These are phyloP conservation scores for Potentilla sterilis DNA, from an alignment of 306 rosid species.

Conservation along the genomic window DNA sequence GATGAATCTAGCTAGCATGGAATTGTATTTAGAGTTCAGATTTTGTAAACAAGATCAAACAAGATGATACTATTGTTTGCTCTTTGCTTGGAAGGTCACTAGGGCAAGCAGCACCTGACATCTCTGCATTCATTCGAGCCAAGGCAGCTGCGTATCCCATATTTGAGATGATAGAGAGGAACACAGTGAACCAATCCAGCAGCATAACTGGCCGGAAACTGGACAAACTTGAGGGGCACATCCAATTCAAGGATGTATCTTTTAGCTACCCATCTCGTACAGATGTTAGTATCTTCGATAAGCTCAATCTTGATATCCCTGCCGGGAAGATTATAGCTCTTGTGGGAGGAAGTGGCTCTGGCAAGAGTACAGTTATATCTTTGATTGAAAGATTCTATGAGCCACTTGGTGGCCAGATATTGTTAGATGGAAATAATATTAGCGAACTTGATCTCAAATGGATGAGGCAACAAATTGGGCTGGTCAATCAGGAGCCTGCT, in stretches of 20 bases:
- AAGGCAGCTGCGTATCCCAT: slow-evolving; percentile 94
- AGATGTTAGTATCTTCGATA: slow-evolving; percentile 62
- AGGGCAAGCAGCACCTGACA: slow-evolving; percentile 93
- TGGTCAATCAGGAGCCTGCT: slow-evolving; percentile 96
- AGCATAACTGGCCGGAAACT: slow-evolving; percentile 50
- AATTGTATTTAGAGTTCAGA: not conserved
- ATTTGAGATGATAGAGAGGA: slow-evolving; percentile 90
- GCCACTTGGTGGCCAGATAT: slow-evolving; percentile 70
- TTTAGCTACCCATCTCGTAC: slow-evolving; percentile 91
- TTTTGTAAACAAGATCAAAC: not conserved
- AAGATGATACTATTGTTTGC: slow-evolving; percentile 10
- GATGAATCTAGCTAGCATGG: not conserved
- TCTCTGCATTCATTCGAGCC: slow-evolving; percentile 81
- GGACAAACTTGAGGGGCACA: slow-evolving; percentile 67
- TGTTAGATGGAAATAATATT: slow-evolving; percentile 56
- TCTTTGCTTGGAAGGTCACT: slow-evolving; percentile 57
- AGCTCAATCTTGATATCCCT: slow-evolving; percentile 72
- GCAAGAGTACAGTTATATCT: slow-evolving; percentile 85
- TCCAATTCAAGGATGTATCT: slow-evolving; percentile 66
- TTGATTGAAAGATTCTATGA: slow-evolving; percentile 94
- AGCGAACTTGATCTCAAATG: slow-evolving; percentile 79
- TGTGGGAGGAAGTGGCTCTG: slow-evolving; percentile 97
- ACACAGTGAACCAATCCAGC: slow-evolving; percentile 58
- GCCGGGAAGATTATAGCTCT: slow-evolving; percentile 86
- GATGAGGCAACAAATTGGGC: slow-evolving; percentile 83